These are phyloP conservation scores for Knoxdaviesia capensis DNA, from an alignment of 2,329 filamentous ascomycete genomes.

Conservation along the genomic window DNA sequence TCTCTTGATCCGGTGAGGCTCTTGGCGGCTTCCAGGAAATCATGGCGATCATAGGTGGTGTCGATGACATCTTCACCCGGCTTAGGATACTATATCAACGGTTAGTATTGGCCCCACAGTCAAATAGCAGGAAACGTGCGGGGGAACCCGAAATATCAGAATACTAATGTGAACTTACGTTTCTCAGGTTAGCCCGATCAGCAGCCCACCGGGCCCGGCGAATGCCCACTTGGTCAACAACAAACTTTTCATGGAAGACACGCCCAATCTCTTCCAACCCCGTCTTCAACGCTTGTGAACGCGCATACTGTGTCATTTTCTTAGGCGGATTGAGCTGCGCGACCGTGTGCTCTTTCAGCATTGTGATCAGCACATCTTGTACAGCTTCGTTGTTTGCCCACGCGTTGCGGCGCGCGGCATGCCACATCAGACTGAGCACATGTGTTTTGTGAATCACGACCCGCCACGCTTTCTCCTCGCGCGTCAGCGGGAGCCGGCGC, in stretches of 20 bases:
- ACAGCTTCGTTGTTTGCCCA: constrained; percentile 70
- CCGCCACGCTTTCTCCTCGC: constrained; percentile 33
- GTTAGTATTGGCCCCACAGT: neutral
- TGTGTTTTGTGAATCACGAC: constrained; percentile 74
- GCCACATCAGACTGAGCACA: constrained; percentile 61
- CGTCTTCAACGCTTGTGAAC: constrained; percentile 56
- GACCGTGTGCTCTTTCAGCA: constrained; percentile 46
- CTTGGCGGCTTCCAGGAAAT: constrained; percentile 54
- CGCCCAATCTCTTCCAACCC: constrained; percentile 52
- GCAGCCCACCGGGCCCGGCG: constrained; percentile 59
- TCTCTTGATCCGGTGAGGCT: constrained; percentile 66
- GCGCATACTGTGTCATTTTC: constrained; percentile 51
- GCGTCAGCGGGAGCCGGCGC: constrained; percentile 19
- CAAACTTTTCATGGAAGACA: constrained; percentile 50
- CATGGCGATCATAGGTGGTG: constrained; percentile 14
- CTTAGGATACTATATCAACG: neutral
- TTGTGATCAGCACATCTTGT: constrained; percentile 42
- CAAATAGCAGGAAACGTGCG: neutral
- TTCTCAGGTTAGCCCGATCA: constrained; percentile 34
- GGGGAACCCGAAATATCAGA: neutral
- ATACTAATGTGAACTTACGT: constrained; percentile 19
- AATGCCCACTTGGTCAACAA: constrained; percentile 50
- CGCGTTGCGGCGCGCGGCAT: constrained; percentile 57
- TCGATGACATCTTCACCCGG: neutral
- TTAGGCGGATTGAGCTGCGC: constrained; percentile 48